Evolutionary conservation across 23 red algal species (phyloP).

Genomic region (Gracilaria gracilis): DNA sequence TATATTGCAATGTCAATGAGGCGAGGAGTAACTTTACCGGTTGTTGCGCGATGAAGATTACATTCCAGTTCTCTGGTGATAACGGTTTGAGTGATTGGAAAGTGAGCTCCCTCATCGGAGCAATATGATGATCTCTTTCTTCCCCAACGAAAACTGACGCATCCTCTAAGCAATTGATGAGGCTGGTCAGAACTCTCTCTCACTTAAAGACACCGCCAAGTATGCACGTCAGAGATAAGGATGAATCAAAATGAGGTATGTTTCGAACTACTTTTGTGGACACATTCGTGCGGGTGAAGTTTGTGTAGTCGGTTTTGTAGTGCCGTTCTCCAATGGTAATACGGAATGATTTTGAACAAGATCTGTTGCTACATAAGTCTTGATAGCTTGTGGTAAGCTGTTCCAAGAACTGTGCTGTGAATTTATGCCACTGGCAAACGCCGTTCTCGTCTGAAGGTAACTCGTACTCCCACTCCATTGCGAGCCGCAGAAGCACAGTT

Average conservation of each 20-base stretch:
- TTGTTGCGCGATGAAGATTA: not conserved
- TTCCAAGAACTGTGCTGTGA: too few relatives aligned
- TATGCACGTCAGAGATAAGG: not conserved
- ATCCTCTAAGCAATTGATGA: not conserved
- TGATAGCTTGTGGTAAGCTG: too few relatives aligned
- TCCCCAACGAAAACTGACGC: not conserved
- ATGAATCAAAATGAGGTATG: not conserved
- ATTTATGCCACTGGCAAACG: too few relatives aligned
- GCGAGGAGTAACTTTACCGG: not conserved
- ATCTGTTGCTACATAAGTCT: too few relatives aligned
- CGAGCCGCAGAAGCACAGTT: too few relatives aligned
- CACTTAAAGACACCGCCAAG: not conserved
- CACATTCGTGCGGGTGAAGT: not conserved
- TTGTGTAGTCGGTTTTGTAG: not conserved
- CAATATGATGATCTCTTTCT: not conserved
- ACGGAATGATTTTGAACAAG: too few relatives aligned
- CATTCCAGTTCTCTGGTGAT: constrained; percentile 2
- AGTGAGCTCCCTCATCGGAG: constrained; percentile 3
- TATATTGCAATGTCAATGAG: not conserved
- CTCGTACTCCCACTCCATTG: too few relatives aligned
- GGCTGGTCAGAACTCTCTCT: not conserved
- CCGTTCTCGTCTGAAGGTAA: too few relatives aligned
- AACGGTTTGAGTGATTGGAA: constrained; percentile 1
- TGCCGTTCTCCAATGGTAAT: too few relatives aligned
- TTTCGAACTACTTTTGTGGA: not conserved